Evolutionary conservation across 441 rosid genomes (phyloP).

Genomic region (Euphorbia celastroides): DNA sequence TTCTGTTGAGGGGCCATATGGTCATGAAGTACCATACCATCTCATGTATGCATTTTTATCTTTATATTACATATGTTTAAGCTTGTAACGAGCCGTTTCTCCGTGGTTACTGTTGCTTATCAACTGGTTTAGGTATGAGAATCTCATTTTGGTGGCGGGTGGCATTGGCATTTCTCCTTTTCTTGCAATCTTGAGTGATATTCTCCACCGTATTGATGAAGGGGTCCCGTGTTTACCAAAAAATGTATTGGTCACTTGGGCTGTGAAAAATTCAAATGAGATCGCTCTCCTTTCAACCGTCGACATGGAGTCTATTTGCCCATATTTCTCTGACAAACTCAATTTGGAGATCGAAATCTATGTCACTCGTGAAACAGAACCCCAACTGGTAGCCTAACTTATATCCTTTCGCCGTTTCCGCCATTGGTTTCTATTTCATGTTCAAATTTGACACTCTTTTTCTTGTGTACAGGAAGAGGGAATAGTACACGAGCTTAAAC

Average conservation of each 20-base stretch:
- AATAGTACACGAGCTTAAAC: constrained; percentile 19
- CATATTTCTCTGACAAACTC: constrained; percentile 42
- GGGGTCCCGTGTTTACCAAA: constrained; percentile 62
- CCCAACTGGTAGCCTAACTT: constrained; percentile 47
- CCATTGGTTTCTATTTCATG: not conserved
- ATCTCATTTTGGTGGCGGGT: constrained; percentile 79
- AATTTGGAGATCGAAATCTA: constrained; percentile 49
- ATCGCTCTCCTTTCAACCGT: constrained; percentile 61
- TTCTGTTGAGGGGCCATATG: constrained; percentile 71
- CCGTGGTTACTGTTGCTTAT: not conserved
- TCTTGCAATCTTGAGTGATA: constrained; percentile 69
- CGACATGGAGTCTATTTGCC: constrained; percentile 51
- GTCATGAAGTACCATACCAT: constrained; percentile 75
- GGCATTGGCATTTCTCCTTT: constrained; percentile 92
- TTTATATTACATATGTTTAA: not conserved
- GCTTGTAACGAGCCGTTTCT: not conserved
- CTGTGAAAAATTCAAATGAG: constrained; percentile 67
- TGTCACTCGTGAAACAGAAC: constrained; percentile 68
- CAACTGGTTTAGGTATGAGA: constrained; percentile 53
- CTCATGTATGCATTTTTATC: constrained; percentile 40
- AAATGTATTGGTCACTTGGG: constrained; percentile 65
- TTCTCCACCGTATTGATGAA: constrained; percentile 57
- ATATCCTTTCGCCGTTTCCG: not conserved
- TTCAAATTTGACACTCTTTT: not conserved
- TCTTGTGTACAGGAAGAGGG: constrained; percentile 67